Evolutionary conservation across 768 basidiomycete species (phyloP), one percentile per base, ranked within the genome.

Genomic region (Psilocybe cyanescens): DNA sequence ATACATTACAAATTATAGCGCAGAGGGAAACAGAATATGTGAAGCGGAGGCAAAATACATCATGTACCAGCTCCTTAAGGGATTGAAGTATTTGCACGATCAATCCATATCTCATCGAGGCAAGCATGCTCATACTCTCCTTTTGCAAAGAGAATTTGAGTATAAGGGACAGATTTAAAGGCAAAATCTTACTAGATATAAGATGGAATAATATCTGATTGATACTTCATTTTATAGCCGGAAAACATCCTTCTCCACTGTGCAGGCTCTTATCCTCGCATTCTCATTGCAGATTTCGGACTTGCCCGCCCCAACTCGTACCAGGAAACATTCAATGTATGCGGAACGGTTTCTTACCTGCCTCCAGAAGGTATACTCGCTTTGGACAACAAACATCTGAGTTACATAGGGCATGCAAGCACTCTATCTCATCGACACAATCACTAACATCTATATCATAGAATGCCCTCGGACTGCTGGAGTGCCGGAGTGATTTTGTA

Each of bases 381-480:
- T 6, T 75, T 94, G 45, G 90, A 93, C 66, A 80, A 89, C 65
- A 88, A 88, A 65, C 80, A 91, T 60, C 73, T 91, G 46, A 86
- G 89, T 54, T 93, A 92, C 65, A 74, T 81, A 30, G 83, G 83
- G 84, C 82, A 68, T 39, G 65, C 30, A 31, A 6, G 6, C n/a
- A 12, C 5, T 37, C 14, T 46, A 39, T 11, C 30, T 17, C 24
- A 11, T 44, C 24, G 14, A 37, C 19, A 33, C n/a, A 17, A 17
- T 7, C 47, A 37, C 14, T 31, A 45, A 16, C 7, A 29, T 56
- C 63, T 24, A 12, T 49, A 17, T 11, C 44, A 24, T 74, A 91
- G 91, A 17, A 89, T 94, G 88, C 90, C 92, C n/a, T 83, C 92
- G 2, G 93, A 95, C 72, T 94, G 92, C 68, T 95, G 93, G 93